Percentiles rank a stretch among this genome's conserved stretches.
These are phyloP conservation scores for Pseudovirgaria hyperparasitica DNA, from an alignment of 2,329 filamentous ascomycete species.

Conservation along the genomic window DNA sequence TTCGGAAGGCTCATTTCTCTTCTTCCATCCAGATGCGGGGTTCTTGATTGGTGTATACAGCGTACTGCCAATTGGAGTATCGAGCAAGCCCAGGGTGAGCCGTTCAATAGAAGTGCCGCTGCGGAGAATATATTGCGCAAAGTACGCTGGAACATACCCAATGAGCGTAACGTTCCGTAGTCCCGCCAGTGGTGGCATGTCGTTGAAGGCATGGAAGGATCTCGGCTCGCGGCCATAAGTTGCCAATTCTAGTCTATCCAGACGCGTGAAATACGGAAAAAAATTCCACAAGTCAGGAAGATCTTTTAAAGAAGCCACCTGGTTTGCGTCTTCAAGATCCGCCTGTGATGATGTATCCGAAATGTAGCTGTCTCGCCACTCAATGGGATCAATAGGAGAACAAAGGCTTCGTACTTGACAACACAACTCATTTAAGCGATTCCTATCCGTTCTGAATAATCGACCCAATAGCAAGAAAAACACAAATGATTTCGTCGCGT, in stretches of 20 bases:
- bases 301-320: too few species aligned
- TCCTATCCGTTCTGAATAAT: neutral
- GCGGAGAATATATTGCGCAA: conserved; percentile 4
- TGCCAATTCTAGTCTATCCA: conserved; percentile 8
- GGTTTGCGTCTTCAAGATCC: too few species aligned
- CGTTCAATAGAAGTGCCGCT: conserved; percentile 3
- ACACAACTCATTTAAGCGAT: conserved; percentile 3
- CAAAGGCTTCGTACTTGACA: conserved; percentile 5
- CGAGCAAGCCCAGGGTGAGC: conserved; percentile 6
- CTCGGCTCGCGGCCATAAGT: conserved; percentile 1
- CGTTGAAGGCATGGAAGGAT: neutral
- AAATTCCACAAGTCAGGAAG: conserved; percentile 8
- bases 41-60: neutral
- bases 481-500: neutral
- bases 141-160: conserved; percentile 6
- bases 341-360: too few species aligned
- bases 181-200: conserved; percentile 1
- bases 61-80: conserved; percentile 3
- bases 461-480: conserved; percentile 1
- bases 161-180: conserved; percentile 6
- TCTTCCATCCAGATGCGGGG: too few species aligned
- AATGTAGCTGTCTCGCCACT: too few species aligned
- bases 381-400: conserved; percentile 2
- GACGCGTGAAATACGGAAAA: conserved; percentile 4
- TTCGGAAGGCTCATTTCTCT: too few species aligned